A percentile compares a stretch with the other conserved stretches of the same genome.
These are phyloP conservation scores for Puccinellia tenuiflora DNA, from an alignment of 176 grass and related monocot genomes.

Conservation along the genomic window DNA sequence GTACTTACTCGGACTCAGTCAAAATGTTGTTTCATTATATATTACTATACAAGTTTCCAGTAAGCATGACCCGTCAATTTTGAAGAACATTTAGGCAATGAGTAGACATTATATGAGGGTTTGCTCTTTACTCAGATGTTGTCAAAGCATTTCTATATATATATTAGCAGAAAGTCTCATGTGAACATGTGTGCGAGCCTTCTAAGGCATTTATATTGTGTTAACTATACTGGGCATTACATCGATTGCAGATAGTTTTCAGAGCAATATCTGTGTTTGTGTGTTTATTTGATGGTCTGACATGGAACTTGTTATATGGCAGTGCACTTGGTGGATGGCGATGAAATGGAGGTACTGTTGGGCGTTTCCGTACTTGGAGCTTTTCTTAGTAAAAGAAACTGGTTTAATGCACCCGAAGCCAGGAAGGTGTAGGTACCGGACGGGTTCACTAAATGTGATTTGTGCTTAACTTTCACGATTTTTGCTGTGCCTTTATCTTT, in stretches of 20 bases:
- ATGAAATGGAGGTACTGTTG: background rate
- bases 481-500: background rate
- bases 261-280: background rate
- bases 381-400: background rate
- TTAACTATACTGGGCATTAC: background rate
- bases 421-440: background rate
- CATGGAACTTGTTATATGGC: background rate
- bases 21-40: background rate
- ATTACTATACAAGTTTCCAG: background rate
- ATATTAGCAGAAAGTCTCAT: background rate
- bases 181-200: background rate
- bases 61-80: background rate
- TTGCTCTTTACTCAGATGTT: background rate
- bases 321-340: background rate
- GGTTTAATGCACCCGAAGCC: background rate
- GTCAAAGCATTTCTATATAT: background rate
- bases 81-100: background rate
- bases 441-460: background rate
- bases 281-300: background rate
- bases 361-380: background rate
- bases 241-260: background rate
- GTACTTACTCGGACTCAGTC: background rate
- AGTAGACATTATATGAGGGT: background rate
- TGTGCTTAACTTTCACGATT: background rate
- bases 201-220: background rate